phyloP scores from a whole-genome alignment of 2,329 filamentous ascomycete genomes.

The Tolypocladium capitatum region DNA sequence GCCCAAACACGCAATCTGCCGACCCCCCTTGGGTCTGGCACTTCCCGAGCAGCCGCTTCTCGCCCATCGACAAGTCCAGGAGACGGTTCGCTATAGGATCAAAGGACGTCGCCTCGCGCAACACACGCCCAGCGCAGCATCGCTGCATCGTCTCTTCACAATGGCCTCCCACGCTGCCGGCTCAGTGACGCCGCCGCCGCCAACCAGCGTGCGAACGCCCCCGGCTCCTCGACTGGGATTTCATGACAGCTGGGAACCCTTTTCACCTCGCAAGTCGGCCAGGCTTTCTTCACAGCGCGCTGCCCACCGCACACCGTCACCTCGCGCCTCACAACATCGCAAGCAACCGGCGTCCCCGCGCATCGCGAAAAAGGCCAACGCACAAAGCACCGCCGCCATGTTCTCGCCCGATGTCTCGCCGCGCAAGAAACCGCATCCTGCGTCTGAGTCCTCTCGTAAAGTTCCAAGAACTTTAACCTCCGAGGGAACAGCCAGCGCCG shows the following conservation, averaged over 20 bases:
- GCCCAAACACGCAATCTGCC: neutral
- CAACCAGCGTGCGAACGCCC: conserved; percentile 47
- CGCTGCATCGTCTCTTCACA: conserved; percentile 7
- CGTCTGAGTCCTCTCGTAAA: conserved; percentile 33
- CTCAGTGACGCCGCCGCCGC: conserved; percentile 47
- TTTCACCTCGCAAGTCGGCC: conserved; percentile 55
- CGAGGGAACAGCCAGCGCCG: conserved; percentile 28
- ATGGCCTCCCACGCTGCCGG: conserved; percentile 15
- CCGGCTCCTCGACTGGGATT: conserved; percentile 55
- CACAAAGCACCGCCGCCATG: conserved; percentile 17
- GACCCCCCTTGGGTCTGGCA: conserved; percentile 1
- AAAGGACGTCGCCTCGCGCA: neutral
- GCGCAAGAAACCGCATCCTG: conserved; percentile 35
- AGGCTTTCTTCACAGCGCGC: conserved; percentile 46
- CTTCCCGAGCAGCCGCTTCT: conserved; percentile 4
- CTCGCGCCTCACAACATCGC: conserved; percentile 22
- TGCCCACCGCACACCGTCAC: conserved; percentile 42
- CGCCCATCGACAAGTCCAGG: conserved; percentile 5
- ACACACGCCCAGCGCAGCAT: neutral
- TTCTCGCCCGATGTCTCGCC: conserved; percentile 32
- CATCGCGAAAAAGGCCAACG: conserved; percentile 17
- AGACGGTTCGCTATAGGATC: neutral
- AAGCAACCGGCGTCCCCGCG: conserved; percentile 17
- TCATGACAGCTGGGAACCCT: conserved; percentile 59
- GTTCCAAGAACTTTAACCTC: conserved; percentile 31